A percentile compares a stretch with the other conserved stretches of the same genome.
phyloP scores from a whole-genome alignment of 2,329 filamentous ascomycete genomes.

The Bipolaris gigantea region DNA sequence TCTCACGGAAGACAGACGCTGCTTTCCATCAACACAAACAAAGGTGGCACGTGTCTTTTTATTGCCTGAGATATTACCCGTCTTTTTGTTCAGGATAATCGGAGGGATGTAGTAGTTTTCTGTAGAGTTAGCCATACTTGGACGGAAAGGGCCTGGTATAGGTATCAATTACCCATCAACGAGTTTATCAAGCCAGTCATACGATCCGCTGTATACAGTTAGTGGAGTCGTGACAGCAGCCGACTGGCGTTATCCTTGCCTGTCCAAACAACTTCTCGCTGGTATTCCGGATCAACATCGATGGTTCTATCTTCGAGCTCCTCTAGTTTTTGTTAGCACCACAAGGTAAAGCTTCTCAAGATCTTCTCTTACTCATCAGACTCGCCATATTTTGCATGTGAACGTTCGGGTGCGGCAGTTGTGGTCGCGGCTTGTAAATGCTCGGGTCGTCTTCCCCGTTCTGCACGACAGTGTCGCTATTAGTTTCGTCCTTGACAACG shows the following conservation, averaged over 20 bases:
- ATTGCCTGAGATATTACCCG: constrained; percentile 10
- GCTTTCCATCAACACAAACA: constrained; percentile 45
- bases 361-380: constrained; percentile 28
- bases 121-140: constrained; percentile 1
- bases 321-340: constrained; percentile 16
- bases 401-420: constrained; percentile 22
- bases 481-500: constrained; percentile 20
- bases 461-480: constrained; percentile 5
- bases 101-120: constrained; percentile 52
- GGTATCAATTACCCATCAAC: constrained; percentile 32
- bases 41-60: constrained; percentile 18
- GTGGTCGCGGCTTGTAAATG: constrained; percentile 30
- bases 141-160: not conserved
- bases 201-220: constrained; percentile 25
- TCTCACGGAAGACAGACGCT: constrained; percentile 51
- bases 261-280: constrained; percentile 53
- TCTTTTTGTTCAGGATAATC: constrained; percentile 51
- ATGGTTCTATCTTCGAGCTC: constrained; percentile 31
- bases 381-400: constrained; percentile 25
- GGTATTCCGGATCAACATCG: constrained; percentile 52
- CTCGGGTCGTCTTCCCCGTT: constrained; percentile 2
- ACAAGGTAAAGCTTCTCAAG: not conserved
- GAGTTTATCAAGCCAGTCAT: constrained; percentile 43
- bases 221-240: not conserved
- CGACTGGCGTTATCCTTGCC: constrained; percentile 11